Evolutionary conservation across 2,329 filamentous ascomycete genomes (phyloP).

Genomic region (Phyllosticta ampelicida): DNA sequence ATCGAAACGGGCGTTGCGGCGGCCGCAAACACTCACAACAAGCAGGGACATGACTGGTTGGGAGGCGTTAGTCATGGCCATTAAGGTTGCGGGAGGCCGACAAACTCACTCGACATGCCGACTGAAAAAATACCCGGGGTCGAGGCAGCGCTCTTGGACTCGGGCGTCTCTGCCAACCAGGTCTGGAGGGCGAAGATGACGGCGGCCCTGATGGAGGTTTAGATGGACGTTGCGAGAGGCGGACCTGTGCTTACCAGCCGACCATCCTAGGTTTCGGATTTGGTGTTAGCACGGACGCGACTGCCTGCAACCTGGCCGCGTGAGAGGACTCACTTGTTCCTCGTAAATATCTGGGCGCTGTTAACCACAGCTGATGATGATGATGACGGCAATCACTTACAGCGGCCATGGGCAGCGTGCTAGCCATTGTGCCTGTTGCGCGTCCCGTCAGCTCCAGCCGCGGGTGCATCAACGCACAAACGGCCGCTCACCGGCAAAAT

Average conservation of each 20-base stretch:
- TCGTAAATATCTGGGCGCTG: slow-evolving; percentile 61
- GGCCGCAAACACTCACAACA: slow-evolving; percentile 28
- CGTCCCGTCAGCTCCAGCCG: not conserved
- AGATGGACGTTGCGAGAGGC: not conserved
- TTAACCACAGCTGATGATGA: not conserved
- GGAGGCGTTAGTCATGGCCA: slow-evolving; percentile 5
- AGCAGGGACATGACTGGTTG: slow-evolving; percentile 34
- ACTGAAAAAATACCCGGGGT: slow-evolving; percentile 68
- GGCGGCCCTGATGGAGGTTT: slow-evolving; percentile 46
- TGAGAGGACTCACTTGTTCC: slow-evolving; percentile 57
- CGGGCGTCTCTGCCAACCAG: slow-evolving; percentile 67
- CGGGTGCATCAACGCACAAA: not conserved
- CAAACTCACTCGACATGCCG: slow-evolving; percentile 61
- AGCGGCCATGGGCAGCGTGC: slow-evolving; percentile 87
- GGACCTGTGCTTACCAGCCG: slow-evolving; percentile 43
- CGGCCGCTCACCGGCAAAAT: slow-evolving; percentile 54
- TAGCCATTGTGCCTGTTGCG: slow-evolving; percentile 48
- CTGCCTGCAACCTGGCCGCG: not conserved
- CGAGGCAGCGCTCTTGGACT: slow-evolving; percentile 49
- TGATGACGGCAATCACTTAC: slow-evolving; percentile 36
- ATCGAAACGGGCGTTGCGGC: not conserved
- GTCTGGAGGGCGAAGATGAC: slow-evolving; percentile 64
- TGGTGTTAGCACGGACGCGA: slow-evolving; percentile 3
- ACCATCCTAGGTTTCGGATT: slow-evolving; percentile 41
- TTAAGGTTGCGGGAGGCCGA: not conserved